Conservation (phyloP, 2,329 filamentous ascomycete species). For the Geosmithia flava region DNA sequence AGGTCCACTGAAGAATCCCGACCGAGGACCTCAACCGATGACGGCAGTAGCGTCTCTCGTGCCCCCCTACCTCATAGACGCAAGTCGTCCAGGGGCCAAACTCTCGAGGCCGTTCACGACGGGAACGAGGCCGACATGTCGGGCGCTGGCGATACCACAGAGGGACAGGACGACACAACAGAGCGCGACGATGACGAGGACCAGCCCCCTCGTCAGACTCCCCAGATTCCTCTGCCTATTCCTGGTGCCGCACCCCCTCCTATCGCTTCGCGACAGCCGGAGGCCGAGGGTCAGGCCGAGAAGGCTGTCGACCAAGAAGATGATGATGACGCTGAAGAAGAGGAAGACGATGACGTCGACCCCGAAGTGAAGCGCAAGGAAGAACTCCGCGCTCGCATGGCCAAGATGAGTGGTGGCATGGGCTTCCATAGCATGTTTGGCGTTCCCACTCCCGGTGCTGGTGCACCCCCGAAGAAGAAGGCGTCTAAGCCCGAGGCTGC, state of each 20-base stretch:
- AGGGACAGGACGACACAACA: slow-evolving; percentile 47
- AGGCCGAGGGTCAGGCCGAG: slow-evolving; percentile 41
- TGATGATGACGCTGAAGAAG: slow-evolving; percentile 52
- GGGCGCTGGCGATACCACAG: slow-evolving; percentile 50
- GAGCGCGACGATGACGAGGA: slow-evolving; percentile 67
- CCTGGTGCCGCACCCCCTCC: slow-evolving; percentile 6
- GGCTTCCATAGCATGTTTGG: slow-evolving; percentile 93
- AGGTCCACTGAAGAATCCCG: slow-evolving; percentile 1
- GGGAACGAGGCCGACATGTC: slow-evolving; percentile 56
- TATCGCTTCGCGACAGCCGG: neutral
- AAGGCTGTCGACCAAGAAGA: slow-evolving; percentile 53
- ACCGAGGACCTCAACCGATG: slow-evolving; percentile 34
- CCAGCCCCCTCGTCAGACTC: slow-evolving; percentile 22
- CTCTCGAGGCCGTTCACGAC: slow-evolving; percentile 34
- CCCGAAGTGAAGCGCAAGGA: slow-evolving; percentile 76
- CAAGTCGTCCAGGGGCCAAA: slow-evolving; percentile 35
- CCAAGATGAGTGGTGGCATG: slow-evolving; percentile 97
- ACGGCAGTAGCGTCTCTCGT: slow-evolving; percentile 15
- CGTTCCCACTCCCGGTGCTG: slow-evolving; percentile 48
- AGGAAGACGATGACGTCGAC: slow-evolving; percentile 76
- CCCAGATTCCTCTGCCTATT: slow-evolving; percentile 17
- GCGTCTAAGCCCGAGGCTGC: slow-evolving; percentile 25
- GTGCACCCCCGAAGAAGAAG: slow-evolving; percentile 41
- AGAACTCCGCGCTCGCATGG: slow-evolving; percentile 89
- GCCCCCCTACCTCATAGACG: slow-evolving; percentile 33